Evolutionary conservation across 352 stramenopile genomes (phyloP).

Genomic region (Phytophthora ramorum): DNA sequence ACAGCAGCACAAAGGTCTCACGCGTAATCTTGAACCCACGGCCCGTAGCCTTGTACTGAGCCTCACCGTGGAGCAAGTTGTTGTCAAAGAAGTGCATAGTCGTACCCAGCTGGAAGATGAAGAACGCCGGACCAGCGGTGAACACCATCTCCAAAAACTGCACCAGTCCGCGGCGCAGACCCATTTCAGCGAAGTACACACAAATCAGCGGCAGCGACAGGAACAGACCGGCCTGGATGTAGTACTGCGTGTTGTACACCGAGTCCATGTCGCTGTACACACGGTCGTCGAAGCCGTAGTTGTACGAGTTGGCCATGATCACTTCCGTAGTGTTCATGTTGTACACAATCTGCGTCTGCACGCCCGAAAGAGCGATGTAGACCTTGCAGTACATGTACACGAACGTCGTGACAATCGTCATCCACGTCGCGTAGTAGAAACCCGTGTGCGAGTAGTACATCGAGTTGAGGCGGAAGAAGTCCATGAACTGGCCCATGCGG

Average conservation of each 20-base stretch:
- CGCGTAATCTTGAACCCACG: slow-evolving; percentile 88
- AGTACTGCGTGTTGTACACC: slow-evolving; percentile 87
- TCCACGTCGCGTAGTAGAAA: slow-evolving; percentile 89
- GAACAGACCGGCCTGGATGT: slow-evolving; percentile 84
- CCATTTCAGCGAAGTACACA: slow-evolving; percentile 86
- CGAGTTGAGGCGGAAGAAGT: slow-evolving; percentile 88
- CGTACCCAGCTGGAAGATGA: slow-evolving; percentile 84
- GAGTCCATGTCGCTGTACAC: slow-evolving; percentile 67
- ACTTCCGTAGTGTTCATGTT: slow-evolving; percentile 80
- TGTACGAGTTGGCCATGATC: slow-evolving; percentile 63
- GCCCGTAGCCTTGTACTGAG: slow-evolving; percentile 83
- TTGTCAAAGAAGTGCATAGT: slow-evolving; percentile 91
- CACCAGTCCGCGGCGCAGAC: slow-evolving; percentile 67
- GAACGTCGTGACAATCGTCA: slow-evolving; percentile 90
- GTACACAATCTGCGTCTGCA: slow-evolving; percentile 75
- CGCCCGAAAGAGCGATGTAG: slow-evolving; percentile 77
- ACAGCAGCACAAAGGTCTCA: slow-evolving; percentile 83
- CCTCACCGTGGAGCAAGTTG: slow-evolving; percentile 80
- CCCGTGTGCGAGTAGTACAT: slow-evolving; percentile 91
- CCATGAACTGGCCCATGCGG: slow-evolving; percentile 86
- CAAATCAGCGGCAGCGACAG: slow-evolving; percentile 79
- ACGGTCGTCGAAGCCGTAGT: slow-evolving; percentile 62
- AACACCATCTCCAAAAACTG: slow-evolving; percentile 85
- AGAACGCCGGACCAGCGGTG: slow-evolving; percentile 74
- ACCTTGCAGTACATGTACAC: slow-evolving; percentile 90